phyloP scores from a whole-genome alignment of 2,329 filamentous ascomycete genomes.

The Hypoxylon sp. region DNA sequence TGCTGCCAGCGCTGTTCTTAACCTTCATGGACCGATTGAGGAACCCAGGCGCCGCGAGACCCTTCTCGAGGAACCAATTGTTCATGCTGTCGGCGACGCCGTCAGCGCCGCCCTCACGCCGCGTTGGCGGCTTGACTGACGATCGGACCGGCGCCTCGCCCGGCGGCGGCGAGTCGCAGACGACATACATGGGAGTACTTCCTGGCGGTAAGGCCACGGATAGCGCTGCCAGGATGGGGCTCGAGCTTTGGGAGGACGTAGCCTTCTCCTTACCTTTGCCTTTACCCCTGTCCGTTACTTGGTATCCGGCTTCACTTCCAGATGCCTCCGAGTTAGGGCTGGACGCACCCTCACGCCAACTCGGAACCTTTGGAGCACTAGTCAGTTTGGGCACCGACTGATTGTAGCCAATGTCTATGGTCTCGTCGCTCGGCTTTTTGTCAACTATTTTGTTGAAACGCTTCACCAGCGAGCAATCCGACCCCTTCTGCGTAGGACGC shows the following conservation, averaged over 20 bases:
- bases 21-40: too few species aligned
- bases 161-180: background rate
- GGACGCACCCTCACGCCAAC: conserved; percentile 15
- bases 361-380: conserved; percentile 17
- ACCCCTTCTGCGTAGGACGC: background rate
- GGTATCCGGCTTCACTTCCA: background rate
- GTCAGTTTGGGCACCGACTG: conserved; percentile 21
- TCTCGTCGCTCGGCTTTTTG: conserved; percentile 1
- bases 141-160: background rate
- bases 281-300: background rate
- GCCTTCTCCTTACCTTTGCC: background rate
- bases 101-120: background rate
- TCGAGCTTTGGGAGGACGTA: background rate
- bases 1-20: background rate
- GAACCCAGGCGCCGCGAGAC: conserved; percentile 22
- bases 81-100: conserved; percentile 1
- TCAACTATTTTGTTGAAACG: conserved; percentile 25
- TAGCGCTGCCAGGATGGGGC: background rate
- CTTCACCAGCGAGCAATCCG: conserved; percentile 20
- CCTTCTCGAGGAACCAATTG: conserved; percentile 9
- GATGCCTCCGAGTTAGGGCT: background rate
- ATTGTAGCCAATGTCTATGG: conserved; percentile 3
- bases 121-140: background rate
- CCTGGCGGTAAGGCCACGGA: background rate
- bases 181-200: background rate